Conservation (phyloP, 768 basidiomycete species). For the Trametes gibbosa region DNA sequence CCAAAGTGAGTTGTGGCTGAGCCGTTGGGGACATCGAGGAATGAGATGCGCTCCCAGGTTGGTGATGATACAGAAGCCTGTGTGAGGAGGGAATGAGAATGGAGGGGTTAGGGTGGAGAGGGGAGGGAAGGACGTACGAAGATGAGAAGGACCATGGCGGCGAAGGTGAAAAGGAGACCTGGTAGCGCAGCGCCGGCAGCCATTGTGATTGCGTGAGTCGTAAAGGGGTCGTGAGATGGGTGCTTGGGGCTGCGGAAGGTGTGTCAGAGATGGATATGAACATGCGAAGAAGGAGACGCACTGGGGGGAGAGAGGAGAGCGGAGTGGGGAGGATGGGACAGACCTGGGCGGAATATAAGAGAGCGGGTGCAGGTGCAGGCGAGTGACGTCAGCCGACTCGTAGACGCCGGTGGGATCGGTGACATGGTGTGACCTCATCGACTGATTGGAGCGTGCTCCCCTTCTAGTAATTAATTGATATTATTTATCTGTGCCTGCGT, state of each 20-base stretch:
- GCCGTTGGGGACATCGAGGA: slow-evolving; percentile 52
- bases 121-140: slow-evolving; percentile 53
- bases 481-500: too few relatives aligned
- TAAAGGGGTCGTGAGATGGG: slow-evolving; percentile 16
- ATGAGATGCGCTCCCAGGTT: slow-evolving; percentile 70
- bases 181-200: slow-evolving; percentile 60
- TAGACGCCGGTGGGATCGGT: too few relatives aligned
- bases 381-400: slow-evolving; percentile 10
- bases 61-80: slow-evolving; percentile 73
- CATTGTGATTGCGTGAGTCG: slow-evolving; percentile 30
- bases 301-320: neutral
- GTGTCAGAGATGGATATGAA: neutral
- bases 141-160: slow-evolving; percentile 65
- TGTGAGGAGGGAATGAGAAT: neutral
- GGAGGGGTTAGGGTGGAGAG: neutral
- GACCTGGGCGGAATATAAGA: neutral
- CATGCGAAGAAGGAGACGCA: neutral
- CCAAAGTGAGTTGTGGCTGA: slow-evolving; percentile 54
- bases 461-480: too few relatives aligned
- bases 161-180: slow-evolving; percentile 70
- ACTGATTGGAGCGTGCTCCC: too few relatives aligned
- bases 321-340: neutral
- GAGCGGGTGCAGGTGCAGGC: too few relatives aligned
- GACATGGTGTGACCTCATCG: too few relatives aligned
- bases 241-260: neutral